A percentile compares a stretch with the other conserved stretches of the same genome.
Conservation (phyloP, 176 grass and related monocot species). For the Musa itinerans region DNA sequence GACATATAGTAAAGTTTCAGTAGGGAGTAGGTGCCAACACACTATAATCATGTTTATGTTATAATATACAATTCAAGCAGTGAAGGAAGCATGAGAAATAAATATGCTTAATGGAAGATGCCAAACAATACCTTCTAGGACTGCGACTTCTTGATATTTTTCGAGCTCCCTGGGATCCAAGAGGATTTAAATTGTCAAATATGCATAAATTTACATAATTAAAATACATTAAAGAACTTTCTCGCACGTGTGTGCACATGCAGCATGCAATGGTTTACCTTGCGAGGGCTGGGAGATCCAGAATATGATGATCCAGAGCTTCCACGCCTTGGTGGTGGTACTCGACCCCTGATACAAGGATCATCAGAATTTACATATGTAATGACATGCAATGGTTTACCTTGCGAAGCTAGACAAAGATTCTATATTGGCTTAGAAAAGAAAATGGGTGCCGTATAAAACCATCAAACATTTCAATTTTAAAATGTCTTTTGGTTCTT, state of each 20-base stretch:
- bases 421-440: background rate
- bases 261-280: conserved; percentile 7
- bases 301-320: conserved; percentile 87
- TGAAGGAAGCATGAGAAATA: background rate
- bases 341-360: conserved; percentile 47
- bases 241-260: no score
- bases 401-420: background rate
- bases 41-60: background rate
- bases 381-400: background rate
- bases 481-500: no score
- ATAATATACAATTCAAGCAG: background rate
- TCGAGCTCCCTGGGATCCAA: conserved; percentile 45
- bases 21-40: no score
- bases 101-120: no score
- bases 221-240: no score
- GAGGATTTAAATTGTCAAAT: background rate
- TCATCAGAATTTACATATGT: background rate
- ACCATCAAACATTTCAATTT: no score
- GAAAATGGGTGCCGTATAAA: no score
- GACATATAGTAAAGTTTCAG: no score
- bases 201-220: background rate
- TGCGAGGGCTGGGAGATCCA: conserved; percentile 73
- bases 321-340: conserved; percentile 80
- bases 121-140: conserved; percentile 58
- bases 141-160: conserved; percentile 86